Conservation (phyloP, 441 rosid genomes). For the Pelargonium citronellum region DNA sequence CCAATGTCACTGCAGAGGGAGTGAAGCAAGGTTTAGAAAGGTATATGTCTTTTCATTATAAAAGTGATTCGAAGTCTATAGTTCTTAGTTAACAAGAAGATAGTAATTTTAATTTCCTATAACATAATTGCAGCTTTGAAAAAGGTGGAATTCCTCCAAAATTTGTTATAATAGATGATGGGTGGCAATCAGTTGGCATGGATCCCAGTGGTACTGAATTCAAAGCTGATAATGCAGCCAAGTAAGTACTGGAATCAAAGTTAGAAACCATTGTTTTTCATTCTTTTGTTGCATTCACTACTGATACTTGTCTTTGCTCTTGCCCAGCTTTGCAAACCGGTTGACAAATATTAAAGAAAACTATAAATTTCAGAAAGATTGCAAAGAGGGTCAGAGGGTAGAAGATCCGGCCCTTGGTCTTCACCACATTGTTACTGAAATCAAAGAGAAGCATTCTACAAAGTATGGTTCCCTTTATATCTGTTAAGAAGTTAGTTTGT, state of each 20-base stretch:
- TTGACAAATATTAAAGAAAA: conserved; percentile 76
- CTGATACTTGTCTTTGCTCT: background rate
- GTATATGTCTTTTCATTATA: conserved; percentile 27
- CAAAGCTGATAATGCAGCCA: conserved; percentile 86
- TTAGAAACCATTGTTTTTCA: background rate
- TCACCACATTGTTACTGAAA: conserved; percentile 51
- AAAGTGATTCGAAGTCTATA: background rate
- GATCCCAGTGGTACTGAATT: conserved; percentile 56
- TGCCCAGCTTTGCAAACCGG: conserved; percentile 19
- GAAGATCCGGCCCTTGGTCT: conserved; percentile 64
- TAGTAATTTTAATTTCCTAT: background rate
- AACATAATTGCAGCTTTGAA: background rate
- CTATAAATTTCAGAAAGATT: conserved; percentile 54
- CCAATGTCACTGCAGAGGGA: conserved; percentile 92
- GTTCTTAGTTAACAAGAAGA: background rate
- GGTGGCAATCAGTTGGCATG: conserved; percentile 89
- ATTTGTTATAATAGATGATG: conserved; percentile 88
- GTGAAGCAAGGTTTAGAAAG: conserved; percentile 84
- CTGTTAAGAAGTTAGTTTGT: background rate
- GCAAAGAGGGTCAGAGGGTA: conserved; percentile 7
- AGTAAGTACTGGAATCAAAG: conserved; percentile 45
- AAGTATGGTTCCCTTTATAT: conserved; percentile 19
- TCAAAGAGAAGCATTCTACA: conserved; percentile 49
- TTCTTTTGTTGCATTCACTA: background rate
- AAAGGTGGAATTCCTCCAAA: conserved; percentile 29